phyloP scores from a whole-genome alignment of 805 yeast species.

The Isabelozyma heimii region DNA sequence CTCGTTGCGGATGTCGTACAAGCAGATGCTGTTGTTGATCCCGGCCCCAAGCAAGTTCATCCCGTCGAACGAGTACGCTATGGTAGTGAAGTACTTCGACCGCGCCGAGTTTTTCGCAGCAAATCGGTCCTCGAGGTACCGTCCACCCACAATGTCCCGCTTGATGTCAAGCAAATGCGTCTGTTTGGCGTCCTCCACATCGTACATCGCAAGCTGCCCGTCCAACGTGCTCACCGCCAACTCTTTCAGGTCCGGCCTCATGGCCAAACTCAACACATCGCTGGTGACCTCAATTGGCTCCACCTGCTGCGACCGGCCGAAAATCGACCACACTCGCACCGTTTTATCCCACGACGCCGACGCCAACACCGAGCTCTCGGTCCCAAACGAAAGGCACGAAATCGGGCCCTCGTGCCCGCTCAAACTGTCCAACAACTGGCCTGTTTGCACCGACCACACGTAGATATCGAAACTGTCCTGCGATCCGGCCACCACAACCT shows the following conservation, averaged over 20 bases:
- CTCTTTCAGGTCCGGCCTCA: conserved; percentile 92
- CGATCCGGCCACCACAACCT: conserved; percentile 93
- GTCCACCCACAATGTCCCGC: conserved; percentile 82
- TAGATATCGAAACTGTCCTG: conserved; percentile 85
- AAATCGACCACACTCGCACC: conserved; percentile 87
- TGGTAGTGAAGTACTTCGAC: conserved; percentile 77
- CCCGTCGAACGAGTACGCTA: conserved; percentile 89
- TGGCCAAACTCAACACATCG: conserved; percentile 77
- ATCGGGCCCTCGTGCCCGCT: conserved; percentile 97
- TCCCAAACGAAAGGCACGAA: conserved; percentile 81
- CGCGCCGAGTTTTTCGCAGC: conserved; percentile 76
- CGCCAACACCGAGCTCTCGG: conserved; percentile 72
- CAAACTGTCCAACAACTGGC: conserved; percentile 82
- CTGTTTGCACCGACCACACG: conserved; percentile 97
- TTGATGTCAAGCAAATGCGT: conserved; percentile 81
- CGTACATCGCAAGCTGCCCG: conserved; percentile 84
- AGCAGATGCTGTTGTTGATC: conserved; percentile 83
- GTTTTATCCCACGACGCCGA: conserved; percentile 97
- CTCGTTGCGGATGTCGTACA: conserved; percentile 86
- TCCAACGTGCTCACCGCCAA: conserved; percentile 85
- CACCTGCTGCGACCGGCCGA: conserved; percentile 79
- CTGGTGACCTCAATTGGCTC: conserved; percentile 86
- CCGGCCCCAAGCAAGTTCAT: conserved; percentile 88
- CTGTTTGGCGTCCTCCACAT: conserved; percentile 78
- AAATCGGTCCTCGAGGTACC: conserved; percentile 80